phyloP scores from a whole-genome alignment of 225 moss, liverwort and hornwort species.

The Thuidium tamariscinum region DNA sequence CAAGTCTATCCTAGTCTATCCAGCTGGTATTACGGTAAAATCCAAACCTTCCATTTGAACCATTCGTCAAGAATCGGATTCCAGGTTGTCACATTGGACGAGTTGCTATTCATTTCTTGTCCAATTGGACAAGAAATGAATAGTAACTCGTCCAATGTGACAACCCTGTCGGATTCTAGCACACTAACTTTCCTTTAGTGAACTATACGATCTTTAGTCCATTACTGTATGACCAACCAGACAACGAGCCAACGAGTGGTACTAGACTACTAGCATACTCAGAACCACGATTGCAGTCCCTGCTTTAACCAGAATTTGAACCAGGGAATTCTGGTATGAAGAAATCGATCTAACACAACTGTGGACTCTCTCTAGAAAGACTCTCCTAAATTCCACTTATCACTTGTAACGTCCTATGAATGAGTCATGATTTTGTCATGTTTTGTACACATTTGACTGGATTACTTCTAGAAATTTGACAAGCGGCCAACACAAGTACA shows the following conservation, averaged over 20 bases:
- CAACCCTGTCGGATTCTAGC: not conserved
- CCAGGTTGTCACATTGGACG: too few species aligned
- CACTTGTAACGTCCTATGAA: not conserved
- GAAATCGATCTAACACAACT: not conserved
- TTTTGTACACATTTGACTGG: not conserved
- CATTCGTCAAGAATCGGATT: not conserved
- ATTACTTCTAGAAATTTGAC: not conserved
- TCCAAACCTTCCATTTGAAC: not conserved
- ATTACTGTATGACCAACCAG: not conserved
- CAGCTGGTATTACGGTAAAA: not conserved
- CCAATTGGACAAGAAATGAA: too few species aligned
- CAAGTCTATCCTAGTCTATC: too few species aligned
- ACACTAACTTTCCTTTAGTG: not conserved
- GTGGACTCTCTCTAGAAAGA: not conserved
- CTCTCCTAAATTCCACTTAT: not conserved
- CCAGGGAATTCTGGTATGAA: not conserved
- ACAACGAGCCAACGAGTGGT: not conserved
- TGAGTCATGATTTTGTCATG: not conserved
- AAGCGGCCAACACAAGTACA: not conserved
- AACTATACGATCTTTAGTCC: not conserved
- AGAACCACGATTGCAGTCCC: not conserved
- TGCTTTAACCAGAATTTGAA: not conserved
- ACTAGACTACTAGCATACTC: not conserved
- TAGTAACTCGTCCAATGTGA: too few species aligned
- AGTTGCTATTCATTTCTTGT: too few species aligned